Percentiles rank a stretch among this genome's conserved stretches.
Evolutionary conservation across 2,329 filamentous ascomycete species (phyloP).

Genomic region (Trichothecium roseum): DNA sequence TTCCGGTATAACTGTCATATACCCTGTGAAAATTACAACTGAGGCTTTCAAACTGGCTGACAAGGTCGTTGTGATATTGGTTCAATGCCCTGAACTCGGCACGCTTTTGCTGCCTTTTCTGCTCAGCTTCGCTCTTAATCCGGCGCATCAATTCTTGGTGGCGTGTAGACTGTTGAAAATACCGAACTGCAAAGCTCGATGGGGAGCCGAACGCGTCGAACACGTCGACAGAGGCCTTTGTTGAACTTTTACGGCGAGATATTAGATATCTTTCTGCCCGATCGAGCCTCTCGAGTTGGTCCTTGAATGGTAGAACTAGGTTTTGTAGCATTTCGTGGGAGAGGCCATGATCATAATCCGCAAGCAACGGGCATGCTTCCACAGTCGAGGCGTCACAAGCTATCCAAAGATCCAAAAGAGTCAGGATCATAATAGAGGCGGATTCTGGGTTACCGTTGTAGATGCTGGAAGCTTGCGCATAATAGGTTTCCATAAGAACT

Average conservation of each 20-base stretch:
- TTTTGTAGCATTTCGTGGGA: constrained; percentile 15
- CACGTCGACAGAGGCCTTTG: too few relatives aligned
- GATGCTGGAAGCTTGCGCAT: constrained; percentile 4
- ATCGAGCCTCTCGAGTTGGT: too few relatives aligned
- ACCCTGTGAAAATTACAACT: too few relatives aligned
- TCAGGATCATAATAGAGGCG: constrained; percentile 43
- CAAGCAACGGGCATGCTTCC: constrained; percentile 25
- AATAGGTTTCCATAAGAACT: constrained; percentile 23
- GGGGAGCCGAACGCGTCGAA: constrained; percentile 12
- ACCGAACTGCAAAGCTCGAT: constrained; percentile 34
- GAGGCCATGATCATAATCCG: constrained; percentile 34
- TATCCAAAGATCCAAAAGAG: constrained; percentile 46
- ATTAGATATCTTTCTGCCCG: too few relatives aligned
- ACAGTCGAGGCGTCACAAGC: constrained; percentile 39
- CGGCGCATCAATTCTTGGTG: constrained; percentile 2
- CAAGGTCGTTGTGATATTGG: too few relatives aligned
- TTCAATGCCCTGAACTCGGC: neutral
- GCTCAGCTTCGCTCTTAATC: constrained; percentile 1
- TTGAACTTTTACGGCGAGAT: too few relatives aligned
- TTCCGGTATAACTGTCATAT: too few relatives aligned
- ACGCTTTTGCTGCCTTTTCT: neutral
- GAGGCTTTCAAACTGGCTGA: too few relatives aligned
- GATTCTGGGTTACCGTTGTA: constrained; percentile 33
- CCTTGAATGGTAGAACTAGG: too few relatives aligned
- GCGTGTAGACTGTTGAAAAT: constrained; percentile 29